These are phyloP conservation scores for Lagenidium sp. DNA, from an alignment of 352 stramenopile genomes.

Conservation along the genomic window DNA sequence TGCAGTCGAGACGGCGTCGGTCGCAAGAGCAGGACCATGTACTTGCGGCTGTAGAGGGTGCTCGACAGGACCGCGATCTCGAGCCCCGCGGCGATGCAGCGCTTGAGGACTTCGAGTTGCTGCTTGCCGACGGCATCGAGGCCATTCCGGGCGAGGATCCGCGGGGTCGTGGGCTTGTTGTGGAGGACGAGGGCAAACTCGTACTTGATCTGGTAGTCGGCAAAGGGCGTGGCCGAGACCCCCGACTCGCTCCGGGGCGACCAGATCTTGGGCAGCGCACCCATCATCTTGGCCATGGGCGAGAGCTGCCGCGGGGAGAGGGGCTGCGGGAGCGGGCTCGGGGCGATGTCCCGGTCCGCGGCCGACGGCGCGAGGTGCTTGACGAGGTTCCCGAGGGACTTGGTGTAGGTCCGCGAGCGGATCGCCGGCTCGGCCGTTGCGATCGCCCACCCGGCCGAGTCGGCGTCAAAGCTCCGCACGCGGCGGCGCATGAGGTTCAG, in stretches of 20 bases:
- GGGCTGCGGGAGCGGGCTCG: constrained; percentile 4
- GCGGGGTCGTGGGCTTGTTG: constrained; percentile 71
- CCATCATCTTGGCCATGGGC: constrained; percentile 30
- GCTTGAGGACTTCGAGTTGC: constrained; percentile 65
- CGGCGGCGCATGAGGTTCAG: constrained; percentile 13
- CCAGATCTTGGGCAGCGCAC: constrained; percentile 53
- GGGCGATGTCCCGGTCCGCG: constrained; percentile 10
- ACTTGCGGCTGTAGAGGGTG: constrained; percentile 75
- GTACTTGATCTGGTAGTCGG: constrained; percentile 71
- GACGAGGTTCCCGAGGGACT: constrained; percentile 69
- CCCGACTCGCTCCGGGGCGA: constrained; percentile 44
- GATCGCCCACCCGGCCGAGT: constrained; percentile 6
- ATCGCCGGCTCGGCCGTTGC: constrained; percentile 19
- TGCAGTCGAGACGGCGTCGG: constrained; percentile 53
- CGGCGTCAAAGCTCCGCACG: constrained; percentile 13
- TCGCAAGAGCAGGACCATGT: constrained; percentile 62
- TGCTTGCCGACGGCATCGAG: constrained; percentile 63
- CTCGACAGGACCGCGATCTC: constrained; percentile 75
- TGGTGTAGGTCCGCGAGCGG: constrained; percentile 61
- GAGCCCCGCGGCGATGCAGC: constrained; percentile 63
- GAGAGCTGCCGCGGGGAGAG: constrained; percentile 26
- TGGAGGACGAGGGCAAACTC: constrained; percentile 79
- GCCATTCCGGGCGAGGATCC: constrained; percentile 63
- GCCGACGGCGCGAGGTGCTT: constrained; percentile 61
- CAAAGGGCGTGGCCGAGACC: constrained; percentile 16